Evolutionary conservation across 129 eudicot species (phyloP), one percentile per base, ranked within the genome.

Genomic region (Scalesia atractyloides): DNA sequence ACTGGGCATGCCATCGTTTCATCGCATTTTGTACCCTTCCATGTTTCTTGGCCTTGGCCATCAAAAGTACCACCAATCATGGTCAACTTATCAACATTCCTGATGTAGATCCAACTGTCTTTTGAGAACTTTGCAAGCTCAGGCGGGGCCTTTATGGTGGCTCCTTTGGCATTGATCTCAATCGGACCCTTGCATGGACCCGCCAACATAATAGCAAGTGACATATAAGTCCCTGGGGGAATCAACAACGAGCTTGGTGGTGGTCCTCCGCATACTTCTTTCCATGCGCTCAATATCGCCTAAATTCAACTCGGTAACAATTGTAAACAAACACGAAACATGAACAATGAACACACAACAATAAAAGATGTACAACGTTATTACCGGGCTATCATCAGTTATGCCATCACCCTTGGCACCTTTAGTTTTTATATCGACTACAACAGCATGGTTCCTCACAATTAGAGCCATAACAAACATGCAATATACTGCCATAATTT

Each of bases 121-220:
- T 24, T 68, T 36, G 64, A 72, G 12, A 85, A 73, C 46, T 10
- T 59, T 22, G 26, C 54, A 3, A 74, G 74, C 15, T 79, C 73
- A 1, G 73, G 67, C 24, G 87, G 90, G 5, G 87, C 84, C 78
- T 39, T 73, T 49, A 73, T 14, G n/a, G 69, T 73, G 44, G 79
- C 83, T 68, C 85, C 87, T 14, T 69, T 60, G 11, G 81, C 69
- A 41, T 58, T 51, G 39, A 85, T 56, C 37, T 57, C 68, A 50
- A 85, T 49, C 18, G 78, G 82, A 72, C 79, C 82, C 66, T 76
- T 79, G 74, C 90, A 80, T 7, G 87, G 90, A 39, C 87, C 90
- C 3, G 9, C 11, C 58, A 82, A 36, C 1, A 1, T n/a, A 15
- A 82, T 49, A 2, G 66, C 54, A 60, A 49, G 43, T 22, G 76